Evolutionary conservation across 345 rosid species (phyloP), one percentile per base, ranked within the genome.

Genomic region (Boechera stricta): DNA sequence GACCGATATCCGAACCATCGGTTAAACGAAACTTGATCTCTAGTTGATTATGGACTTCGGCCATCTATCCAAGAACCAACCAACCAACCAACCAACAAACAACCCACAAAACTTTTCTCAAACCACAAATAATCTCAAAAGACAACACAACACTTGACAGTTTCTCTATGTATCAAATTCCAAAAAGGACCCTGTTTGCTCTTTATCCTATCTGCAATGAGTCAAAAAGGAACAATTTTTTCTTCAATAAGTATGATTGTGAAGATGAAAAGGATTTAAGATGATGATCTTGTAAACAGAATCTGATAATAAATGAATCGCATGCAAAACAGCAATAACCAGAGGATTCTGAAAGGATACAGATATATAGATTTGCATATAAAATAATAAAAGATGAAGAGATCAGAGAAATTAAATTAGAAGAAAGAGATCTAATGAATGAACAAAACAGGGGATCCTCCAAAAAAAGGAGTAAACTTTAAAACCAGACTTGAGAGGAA

Each of bases 1-100:
- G 99, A 60, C 99, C 99, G 6, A 95, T 95, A 86, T 95, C 99
- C 0, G 97, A 86, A 75, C 97, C 98, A 76, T 95, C 99, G 2
- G 80, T 83, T 83, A 95, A 86, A 35, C 98, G 88, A 82, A 95
- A 95, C 87, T 88, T 92, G 82, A 95, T 91, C 88, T 95, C 94
- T 71, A 91, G 77, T 79, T 89, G 97, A 86, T 90, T 86, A 80
- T 90, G 87, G 10, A 87, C 91, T 63, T 81, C 88, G 54, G 90
- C 90, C 99, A 92, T 95, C 73, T 77, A 45, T 48, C 76, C 82
- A 71, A 58, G 54, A 69, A 77, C 29, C 70, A 75, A 77, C 24
- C 41, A 75, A 63, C 35, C 41, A 36, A 36, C 16, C 16, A 16
- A 16, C 41, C 44, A 41, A 41, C 13, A 41, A 41, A 41, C 44